Evolutionary conservation across 2,329 filamentous ascomycete genomes (phyloP).

Genomic region (Dothistroma pini): DNA sequence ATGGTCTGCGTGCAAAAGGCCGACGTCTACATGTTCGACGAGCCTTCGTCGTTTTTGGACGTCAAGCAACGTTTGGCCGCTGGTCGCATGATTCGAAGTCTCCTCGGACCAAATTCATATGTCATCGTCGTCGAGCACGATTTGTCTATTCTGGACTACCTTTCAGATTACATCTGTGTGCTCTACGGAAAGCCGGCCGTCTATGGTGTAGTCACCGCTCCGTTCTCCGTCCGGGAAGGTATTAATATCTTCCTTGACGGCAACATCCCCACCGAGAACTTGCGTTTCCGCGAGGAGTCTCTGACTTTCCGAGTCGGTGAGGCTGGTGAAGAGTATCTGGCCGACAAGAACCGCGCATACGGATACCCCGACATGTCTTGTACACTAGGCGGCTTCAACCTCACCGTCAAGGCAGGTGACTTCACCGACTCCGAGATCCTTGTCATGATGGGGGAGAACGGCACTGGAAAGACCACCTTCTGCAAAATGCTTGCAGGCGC

Average conservation of each 20-base stretch:
- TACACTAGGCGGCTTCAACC: conserved; percentile 82
- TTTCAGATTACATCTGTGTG: conserved; percentile 97
- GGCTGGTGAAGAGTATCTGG: conserved; percentile 79
- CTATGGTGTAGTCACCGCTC: conserved; percentile 96
- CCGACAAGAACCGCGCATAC: conserved; percentile 81
- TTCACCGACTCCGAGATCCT: conserved; percentile 99
- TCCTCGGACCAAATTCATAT: conserved; percentile 85
- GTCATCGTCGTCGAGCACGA: conserved; percentile 99
- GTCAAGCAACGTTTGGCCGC: conserved; percentile 97
- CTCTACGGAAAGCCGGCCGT: conserved; percentile 93
- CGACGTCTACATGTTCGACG: conserved; percentile 99
- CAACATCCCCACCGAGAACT: conserved; percentile 95
- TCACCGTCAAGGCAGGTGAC: conserved; percentile 73
- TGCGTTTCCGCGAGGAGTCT: conserved; percentile 96
- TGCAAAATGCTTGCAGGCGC: conserved; percentile 93
- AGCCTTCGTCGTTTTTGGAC: conserved; percentile 98
- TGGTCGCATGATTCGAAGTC: conserved; percentile 84
- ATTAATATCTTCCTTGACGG: conserved; percentile 99
- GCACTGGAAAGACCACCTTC: conserved; percentile 99
- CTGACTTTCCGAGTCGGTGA: conserved; percentile 93
- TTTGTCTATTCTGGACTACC: conserved; percentile 95
- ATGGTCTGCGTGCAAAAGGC: conserved; percentile 93
- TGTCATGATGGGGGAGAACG: conserved; percentile 99
- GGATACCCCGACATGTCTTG: conserved; percentile 88
- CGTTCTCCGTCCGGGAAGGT: conserved; percentile 93